Evolutionary conservation across 768 basidiomycete genomes (phyloP).

Genomic region (Podaxis sp.): DNA sequence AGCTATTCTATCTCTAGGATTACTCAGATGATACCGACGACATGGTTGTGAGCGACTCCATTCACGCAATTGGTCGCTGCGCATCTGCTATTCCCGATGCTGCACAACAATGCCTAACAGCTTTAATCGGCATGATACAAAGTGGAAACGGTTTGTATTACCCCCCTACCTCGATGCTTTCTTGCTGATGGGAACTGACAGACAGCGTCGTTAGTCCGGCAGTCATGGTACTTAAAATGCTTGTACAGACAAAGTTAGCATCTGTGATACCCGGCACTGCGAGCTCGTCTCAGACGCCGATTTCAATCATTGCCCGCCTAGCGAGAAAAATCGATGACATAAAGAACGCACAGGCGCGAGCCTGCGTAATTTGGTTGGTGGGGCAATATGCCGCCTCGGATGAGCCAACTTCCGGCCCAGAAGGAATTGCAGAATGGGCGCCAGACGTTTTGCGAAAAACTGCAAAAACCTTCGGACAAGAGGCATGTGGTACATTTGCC

Average conservation of each 20-base stretch:
- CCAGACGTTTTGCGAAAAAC: slow-evolving; percentile 87
- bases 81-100: slow-evolving; percentile 68
- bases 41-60: slow-evolving; percentile 64
- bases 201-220: slow-evolving; percentile 78
- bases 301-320: slow-evolving; percentile 74
- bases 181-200: slow-evolving; percentile 25
- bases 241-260: slow-evolving; percentile 69
- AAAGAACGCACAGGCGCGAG: slow-evolving; percentile 74
- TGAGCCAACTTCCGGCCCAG: slow-evolving; percentile 34
- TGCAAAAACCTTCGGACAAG: slow-evolving; percentile 67
- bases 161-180: background rate
- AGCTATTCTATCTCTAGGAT: slow-evolving; percentile 44
- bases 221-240: slow-evolving; percentile 80
- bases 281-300: slow-evolving; percentile 37
- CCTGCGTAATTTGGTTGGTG: slow-evolving; percentile 90
- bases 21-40: slow-evolving; percentile 81
- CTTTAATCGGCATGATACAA: slow-evolving; percentile 78
- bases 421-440: slow-evolving; percentile 73
- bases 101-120: slow-evolving; percentile 66
- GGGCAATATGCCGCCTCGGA: slow-evolving; percentile 73
- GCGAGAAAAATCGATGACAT: slow-evolving; percentile 80
- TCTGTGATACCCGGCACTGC: slow-evolving; percentile 25
- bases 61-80: slow-evolving; percentile 76
- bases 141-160: slow-evolving; percentile 62
- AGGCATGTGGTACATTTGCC: slow-evolving; percentile 44